A percentile compares a stretch with the other conserved stretches of the same genome.
phyloP scores from a whole-genome alignment of 75 land plant species.

The Larix kaempferi region DNA sequence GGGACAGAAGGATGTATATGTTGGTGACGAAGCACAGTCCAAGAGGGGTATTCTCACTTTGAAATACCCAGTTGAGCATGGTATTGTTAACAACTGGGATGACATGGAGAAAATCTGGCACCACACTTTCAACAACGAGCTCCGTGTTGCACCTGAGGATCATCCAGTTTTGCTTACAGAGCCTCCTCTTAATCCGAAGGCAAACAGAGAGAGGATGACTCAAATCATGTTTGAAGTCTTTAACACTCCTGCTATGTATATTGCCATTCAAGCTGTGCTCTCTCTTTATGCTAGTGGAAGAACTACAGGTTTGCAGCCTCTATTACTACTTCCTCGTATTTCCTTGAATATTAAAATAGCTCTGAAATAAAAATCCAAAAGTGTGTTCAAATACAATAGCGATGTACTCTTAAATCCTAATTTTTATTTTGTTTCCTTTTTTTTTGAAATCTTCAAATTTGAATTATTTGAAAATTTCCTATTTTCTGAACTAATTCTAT shows the following conservation, averaged over 20 bases:
- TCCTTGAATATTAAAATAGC: neutral
- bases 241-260: slow-evolving; percentile 77
- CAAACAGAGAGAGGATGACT: slow-evolving; percentile 46
- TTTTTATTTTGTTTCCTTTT: neutral
- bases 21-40: slow-evolving; percentile 49
- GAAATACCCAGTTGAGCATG: slow-evolving; percentile 26
- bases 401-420: neutral
- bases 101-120: slow-evolving; percentile 97
- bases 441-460: neutral
- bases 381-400: neutral
- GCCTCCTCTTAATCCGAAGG: slow-evolving; percentile 67
- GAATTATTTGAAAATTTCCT: neutral
- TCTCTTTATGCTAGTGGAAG: slow-evolving; percentile 81
- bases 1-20: slow-evolving; percentile 52
- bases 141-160: slow-evolving; percentile 70
- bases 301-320: slow-evolving; percentile 57
- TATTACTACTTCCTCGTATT: neutral
- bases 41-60: slow-evolving; percentile 31
- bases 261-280: slow-evolving; percentile 83
- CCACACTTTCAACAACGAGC: slow-evolving; percentile 81
- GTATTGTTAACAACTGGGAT: slow-evolving; percentile 71
- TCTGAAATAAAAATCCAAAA: neutral
- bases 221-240: slow-evolving; percentile 49
- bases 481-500: no score
- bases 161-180: slow-evolving; percentile 72